A percentile compares a stretch with the other conserved stretches of the same genome.
Evolutionary conservation across 139 green algal genomes (phyloP).

Genomic region (Pleodorina starrii): DNA sequence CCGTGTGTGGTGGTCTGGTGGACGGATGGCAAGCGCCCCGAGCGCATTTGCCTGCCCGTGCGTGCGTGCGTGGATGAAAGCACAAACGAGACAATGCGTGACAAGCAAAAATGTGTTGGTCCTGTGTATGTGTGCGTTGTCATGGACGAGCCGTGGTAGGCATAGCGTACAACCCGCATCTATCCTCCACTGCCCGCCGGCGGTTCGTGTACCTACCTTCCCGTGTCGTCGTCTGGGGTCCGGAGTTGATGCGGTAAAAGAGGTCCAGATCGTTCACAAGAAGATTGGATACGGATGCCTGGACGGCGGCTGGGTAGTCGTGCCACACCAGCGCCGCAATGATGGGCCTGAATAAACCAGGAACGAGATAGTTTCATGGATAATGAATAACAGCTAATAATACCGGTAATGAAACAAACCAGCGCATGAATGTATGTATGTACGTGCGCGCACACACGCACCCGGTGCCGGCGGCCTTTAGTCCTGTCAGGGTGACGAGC

Average conservation of each 20-base stretch:
- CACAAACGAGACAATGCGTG: no score
- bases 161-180: no score
- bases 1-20: no score
- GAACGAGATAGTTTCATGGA: neutral
- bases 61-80: no score
- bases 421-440: neutral
- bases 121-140: no score
- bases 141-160: no score
- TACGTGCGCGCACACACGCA: neutral
- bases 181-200: no score
- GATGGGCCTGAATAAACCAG: neutral
- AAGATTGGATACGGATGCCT: neutral
- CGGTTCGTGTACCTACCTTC: neutral
- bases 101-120: no score
- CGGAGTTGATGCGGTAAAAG: neutral
- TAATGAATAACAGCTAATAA: neutral
- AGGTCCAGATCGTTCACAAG: constrained; percentile 23
- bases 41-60: no score
- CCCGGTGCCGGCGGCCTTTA: neutral
- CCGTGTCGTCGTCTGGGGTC: neutral
- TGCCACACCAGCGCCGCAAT: constrained; percentile 1
- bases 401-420: neutral
- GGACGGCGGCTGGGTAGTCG: neutral
- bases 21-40: no score
- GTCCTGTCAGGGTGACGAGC: neutral